A percentile compares a stretch with the other conserved stretches of the same genome.
phyloP scores from a whole-genome alignment of 129 eudicot genomes.

The Flaveria sonorensis region DNA sequence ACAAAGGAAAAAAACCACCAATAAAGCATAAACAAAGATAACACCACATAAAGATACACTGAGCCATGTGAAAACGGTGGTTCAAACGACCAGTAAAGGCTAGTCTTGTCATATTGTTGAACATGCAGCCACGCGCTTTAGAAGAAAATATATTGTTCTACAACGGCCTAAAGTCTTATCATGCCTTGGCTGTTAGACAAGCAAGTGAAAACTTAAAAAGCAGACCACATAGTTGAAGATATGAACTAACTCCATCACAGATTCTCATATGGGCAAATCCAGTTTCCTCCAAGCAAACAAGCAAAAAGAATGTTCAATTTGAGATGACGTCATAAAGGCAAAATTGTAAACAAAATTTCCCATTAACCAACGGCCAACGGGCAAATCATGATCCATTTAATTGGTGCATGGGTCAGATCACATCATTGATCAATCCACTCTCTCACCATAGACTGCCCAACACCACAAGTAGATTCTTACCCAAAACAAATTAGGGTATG shows the following conservation, averaged over 20 bases:
- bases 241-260: slow-evolving; percentile 97
- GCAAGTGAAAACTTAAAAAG: slow-evolving; percentile 80
- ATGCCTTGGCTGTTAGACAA: slow-evolving; percentile 81
- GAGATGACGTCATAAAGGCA: background rate
- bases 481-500: no score
- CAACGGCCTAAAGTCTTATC: slow-evolving; percentile 31
- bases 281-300: slow-evolving; percentile 62
- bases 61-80: background rate
- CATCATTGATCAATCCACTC: background rate
- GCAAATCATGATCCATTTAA: background rate
- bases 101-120: background rate
- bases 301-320: background rate
- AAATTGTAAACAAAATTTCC: background rate
- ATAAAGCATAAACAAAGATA: background rate
- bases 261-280: slow-evolving; percentile 99
- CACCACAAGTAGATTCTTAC: background rate
- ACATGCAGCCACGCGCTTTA: background rate
- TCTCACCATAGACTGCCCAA: background rate
- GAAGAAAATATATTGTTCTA: slow-evolving; percentile 10
- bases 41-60: background rate
- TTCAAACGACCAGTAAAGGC: background rate
- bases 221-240: slow-evolving; percentile 91
- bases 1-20: background rate
- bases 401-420: background rate
- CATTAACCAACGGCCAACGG: background rate